Evolutionary conservation across 306 rosid species (phyloP).

Genomic region (Cucumis hystrix): DNA sequence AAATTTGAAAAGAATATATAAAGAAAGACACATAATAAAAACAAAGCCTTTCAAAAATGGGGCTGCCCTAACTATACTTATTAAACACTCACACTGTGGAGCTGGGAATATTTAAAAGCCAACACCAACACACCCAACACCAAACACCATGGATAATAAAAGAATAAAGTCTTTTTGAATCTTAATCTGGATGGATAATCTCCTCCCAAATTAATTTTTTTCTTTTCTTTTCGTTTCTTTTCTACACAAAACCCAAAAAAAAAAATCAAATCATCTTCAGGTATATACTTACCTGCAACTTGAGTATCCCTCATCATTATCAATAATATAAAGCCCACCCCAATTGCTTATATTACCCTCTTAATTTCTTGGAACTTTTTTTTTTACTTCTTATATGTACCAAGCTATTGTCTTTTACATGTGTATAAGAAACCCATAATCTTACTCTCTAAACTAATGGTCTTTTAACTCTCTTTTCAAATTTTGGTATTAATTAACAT

Average conservation of each 20-base stretch:
- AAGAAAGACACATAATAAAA: no score
- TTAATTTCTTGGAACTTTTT: no score
- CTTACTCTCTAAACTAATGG: no score
- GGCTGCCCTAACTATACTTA: not conserved
- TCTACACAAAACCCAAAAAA: not conserved
- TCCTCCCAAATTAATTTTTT: not conserved
- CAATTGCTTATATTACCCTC: no score
- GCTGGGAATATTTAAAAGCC: slow-evolving; percentile 20
- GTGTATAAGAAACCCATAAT: no score
- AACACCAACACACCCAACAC: not conserved
- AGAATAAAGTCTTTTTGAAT: slow-evolving; percentile 45
- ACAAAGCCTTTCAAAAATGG: not conserved
- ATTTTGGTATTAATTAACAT: no score
- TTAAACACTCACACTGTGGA: not conserved
- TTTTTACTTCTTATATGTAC: no score
- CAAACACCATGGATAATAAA: slow-evolving; percentile 34
- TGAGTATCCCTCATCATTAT: no score
- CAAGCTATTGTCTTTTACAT: no score
- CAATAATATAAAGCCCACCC: not conserved
- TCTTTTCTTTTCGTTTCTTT: no score
- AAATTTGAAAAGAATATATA: not conserved
- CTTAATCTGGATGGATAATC: not conserved
- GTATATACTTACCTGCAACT: not conserved
- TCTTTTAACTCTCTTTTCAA: no score
- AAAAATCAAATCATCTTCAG: not conserved